phyloP scores from a whole-genome alignment of 2,329 filamentous ascomycete genomes.

The Phymatotrichopsis omnivora region DNA sequence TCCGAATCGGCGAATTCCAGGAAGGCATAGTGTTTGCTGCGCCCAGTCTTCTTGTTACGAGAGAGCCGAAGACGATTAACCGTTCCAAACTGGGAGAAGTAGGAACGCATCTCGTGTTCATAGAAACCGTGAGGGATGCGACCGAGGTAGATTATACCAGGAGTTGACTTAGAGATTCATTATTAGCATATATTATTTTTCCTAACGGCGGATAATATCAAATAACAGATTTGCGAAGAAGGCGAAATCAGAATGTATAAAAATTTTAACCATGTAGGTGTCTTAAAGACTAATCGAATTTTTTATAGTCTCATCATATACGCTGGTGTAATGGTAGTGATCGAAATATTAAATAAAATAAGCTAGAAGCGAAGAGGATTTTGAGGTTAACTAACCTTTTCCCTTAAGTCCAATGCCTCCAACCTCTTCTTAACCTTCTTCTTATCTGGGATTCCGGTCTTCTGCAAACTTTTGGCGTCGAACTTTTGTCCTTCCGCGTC shows the following conservation, averaged over 20 bases:
- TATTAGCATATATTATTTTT: neutral
- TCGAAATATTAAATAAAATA: neutral
- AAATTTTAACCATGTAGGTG: constrained; percentile 22
- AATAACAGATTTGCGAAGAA: neutral
- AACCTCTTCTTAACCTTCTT: constrained; percentile 29
- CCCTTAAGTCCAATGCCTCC: constrained; percentile 22
- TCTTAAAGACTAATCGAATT: constrained; percentile 23
- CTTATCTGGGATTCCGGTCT: constrained; percentile 22
- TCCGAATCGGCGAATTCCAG: constrained; percentile 70
- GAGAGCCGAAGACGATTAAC: constrained; percentile 72
- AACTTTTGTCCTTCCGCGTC: constrained; percentile 15
- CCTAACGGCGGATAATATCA: neutral
- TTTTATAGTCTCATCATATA: constrained; percentile 25
- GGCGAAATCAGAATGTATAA: too few relatives aligned
- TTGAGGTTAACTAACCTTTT: constrained; percentile 25
- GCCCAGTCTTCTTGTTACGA: constrained; percentile 83
- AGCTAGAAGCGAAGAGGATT: neutral
- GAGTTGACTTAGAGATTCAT: constrained; percentile 36
- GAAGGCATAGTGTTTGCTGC: constrained; percentile 89
- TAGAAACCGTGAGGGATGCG: constrained; percentile 94
- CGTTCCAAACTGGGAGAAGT: constrained; percentile 86
- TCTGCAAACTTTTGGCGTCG: constrained; percentile 27
- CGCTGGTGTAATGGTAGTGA: neutral
- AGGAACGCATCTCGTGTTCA: constrained; percentile 86
- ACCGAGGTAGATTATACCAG: constrained; percentile 81